Base-by-base conservation (phyloP, 495 filamentous ascomycete genomes). In the Neurospora pannonica region DNA sequence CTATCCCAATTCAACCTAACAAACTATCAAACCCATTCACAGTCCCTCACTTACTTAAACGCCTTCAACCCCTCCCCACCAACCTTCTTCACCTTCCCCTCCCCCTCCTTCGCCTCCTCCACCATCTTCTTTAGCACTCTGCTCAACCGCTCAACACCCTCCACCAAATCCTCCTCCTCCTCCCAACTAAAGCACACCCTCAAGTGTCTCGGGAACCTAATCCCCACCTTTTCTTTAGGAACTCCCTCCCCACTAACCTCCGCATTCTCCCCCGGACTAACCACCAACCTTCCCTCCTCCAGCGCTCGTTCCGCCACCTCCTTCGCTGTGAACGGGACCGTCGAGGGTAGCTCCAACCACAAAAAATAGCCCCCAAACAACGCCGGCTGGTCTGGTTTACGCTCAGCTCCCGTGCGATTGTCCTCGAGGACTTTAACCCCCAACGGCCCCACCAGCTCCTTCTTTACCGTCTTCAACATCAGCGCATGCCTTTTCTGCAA, bases 111-210 rank as follows among this genome's bases (percentile, higher is more conserved):
- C 39, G 5, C 28, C 72, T 71, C 73, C 17, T 70, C 72, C 13
- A 72, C 43, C 71, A 77, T 54, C 70, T 73, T 38, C 70, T 71
- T 71, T 46, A 89, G 73, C 39, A 89, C 87, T 38, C 77, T 78
- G 38, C 81, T 91, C 46, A 96, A 79, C 74, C 92, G 86, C 80
- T 80, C 78, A 11, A 96, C 86, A 0, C 92, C 93, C 78, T 94
- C 92, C 2, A 77, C 84, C n/a, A 97, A 75, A 71, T 86, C 82
- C n/a, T 85, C 85, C 78, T 89, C 89, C 24, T 90, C 87, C 82
- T 91, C 93, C 90, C 91, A 95, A 11, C 92, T 86, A 81, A 93
- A 94, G 75, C 91, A 93, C 9, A 97, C 76, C 62, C 93, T 86
- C 19, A 96, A 73, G 42, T 84, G 80, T 39, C 84, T 74, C 36